Percentiles rank a stretch among this genome's conserved stretches.
Evolutionary conservation across 2,329 filamentous ascomycete species (phyloP).

Genomic region (Thielaviopsis musarum): DNA sequence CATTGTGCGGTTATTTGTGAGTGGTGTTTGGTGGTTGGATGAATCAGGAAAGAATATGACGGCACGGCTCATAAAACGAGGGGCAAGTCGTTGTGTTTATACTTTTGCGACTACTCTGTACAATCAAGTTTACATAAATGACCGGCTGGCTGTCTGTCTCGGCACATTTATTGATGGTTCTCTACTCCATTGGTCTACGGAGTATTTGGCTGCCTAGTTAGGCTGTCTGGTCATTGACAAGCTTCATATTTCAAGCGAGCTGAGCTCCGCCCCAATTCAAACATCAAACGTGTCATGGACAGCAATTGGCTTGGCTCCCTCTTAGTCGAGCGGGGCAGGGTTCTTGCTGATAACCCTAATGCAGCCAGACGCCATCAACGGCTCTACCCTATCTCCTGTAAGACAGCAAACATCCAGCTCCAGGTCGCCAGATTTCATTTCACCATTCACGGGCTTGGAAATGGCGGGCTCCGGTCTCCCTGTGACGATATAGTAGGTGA

Average conservation of each 20-base stretch:
- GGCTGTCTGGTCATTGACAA: neutral
- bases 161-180: neutral
- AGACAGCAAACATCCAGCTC: too few species aligned
- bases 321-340: too few species aligned
- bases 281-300: neutral
- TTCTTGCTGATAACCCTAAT: too few species aligned
- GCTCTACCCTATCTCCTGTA: too few species aligned
- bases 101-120: neutral
- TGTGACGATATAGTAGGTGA: neutral
- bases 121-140: neutral
- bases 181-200: too few species aligned
- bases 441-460: neutral
- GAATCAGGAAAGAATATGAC: neutral
- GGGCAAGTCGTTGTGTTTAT: neutral
- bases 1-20: conserved; percentile 3
- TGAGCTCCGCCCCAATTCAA: neutral
- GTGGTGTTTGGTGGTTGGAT: neutral
- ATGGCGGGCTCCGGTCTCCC: neutral
- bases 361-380: neutral
- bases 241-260: neutral
- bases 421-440: neutral
- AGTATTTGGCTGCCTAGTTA: neutral
- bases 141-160: neutral
- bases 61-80: too few species aligned
- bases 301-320: too few species aligned